These are phyloP conservation scores for Omphalotus olearius DNA, from an alignment of 1,284 basidiomycete species.

Conservation along the genomic window DNA sequence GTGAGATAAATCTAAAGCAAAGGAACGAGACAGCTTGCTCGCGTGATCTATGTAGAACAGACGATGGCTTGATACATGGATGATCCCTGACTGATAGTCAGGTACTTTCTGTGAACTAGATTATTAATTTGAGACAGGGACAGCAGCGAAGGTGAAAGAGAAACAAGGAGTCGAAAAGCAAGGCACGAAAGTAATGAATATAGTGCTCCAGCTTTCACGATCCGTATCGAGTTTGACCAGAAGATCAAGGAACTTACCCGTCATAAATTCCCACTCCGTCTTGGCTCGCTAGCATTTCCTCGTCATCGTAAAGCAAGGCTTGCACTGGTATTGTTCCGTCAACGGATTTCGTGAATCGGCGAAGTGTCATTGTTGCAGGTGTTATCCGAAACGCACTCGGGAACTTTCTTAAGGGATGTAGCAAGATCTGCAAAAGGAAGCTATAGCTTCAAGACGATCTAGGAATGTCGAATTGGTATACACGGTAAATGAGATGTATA, in stretches of 20 bases:
- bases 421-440: too few species aligned
- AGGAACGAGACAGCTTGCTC: constrained; percentile 47
- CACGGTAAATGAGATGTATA: too few species aligned
- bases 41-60: constrained; percentile 74
- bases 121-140: constrained; percentile 25
- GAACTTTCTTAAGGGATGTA: too few species aligned
- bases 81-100: constrained; percentile 65
- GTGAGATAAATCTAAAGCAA: constrained; percentile 60
- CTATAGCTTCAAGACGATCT: too few species aligned
- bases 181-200: not conserved
- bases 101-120: constrained; percentile 77
- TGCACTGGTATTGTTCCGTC: constrained; percentile 73
- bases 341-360: constrained; percentile 47
- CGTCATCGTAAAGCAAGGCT: constrained; percentile 75
- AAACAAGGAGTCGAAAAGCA: constrained; percentile 10
- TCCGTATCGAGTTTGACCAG: not conserved
- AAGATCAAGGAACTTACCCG: constrained; percentile 50
- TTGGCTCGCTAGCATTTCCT: constrained; percentile 70
- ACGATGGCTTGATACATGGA: constrained; percentile 83
- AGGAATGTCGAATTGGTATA: too few species aligned
- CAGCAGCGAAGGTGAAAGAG: constrained; percentile 15
- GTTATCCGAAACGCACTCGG: too few species aligned
- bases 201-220: too few species aligned
- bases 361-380: constrained; percentile 41
- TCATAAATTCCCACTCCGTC: constrained; percentile 86